Conservation (phyloP, 2,329 filamentous ascomycete genomes). For the Rhinocladiella similis region DNA sequence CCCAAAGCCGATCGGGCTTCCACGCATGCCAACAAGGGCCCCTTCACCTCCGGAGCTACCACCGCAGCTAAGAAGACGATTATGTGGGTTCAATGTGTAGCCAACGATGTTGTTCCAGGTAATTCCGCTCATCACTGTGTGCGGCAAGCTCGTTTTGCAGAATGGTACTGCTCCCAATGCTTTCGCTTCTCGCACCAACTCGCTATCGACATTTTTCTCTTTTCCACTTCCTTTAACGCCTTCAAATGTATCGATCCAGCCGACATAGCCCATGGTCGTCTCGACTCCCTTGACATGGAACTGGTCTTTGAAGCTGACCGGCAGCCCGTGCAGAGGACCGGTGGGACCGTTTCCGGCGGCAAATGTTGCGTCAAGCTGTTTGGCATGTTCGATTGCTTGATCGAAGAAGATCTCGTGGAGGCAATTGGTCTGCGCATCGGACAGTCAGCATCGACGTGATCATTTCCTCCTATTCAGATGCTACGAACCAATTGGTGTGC, state of each 20-base stretch:
- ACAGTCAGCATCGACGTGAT: too few species aligned
- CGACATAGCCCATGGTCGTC: constrained; percentile 25
- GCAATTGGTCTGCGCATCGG: constrained; percentile 8
- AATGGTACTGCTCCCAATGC: constrained; percentile 50
- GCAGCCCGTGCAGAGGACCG: constrained; percentile 25
- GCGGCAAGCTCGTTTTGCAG: constrained; percentile 53
- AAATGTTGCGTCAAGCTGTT: constrained; percentile 59
- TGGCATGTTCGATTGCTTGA: constrained; percentile 49
- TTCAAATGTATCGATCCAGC: constrained; percentile 20
- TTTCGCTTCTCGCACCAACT: constrained; percentile 27
- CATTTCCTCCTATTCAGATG: constrained; percentile 6
- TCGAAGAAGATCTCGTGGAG: constrained; percentile 48
- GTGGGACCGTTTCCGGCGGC: constrained; percentile 27
- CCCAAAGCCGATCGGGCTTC: constrained; percentile 59
- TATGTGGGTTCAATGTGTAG: constrained; percentile 62
- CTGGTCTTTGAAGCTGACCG: constrained; percentile 21
- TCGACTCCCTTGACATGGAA: constrained; percentile 29
- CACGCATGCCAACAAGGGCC: constrained; percentile 57
- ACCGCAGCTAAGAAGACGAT: constrained; percentile 59
- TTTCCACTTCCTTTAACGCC: not conserved
- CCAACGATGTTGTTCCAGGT: constrained; percentile 59
- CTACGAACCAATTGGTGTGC: constrained; percentile 49
- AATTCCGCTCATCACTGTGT: constrained; percentile 49
- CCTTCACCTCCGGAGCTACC: constrained; percentile 67
- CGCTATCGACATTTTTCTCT: constrained; percentile 19